These are phyloP conservation scores for Chamaenerion angustifolium DNA, from an alignment of 345 rosid genomes.

Conservation along the genomic window DNA sequence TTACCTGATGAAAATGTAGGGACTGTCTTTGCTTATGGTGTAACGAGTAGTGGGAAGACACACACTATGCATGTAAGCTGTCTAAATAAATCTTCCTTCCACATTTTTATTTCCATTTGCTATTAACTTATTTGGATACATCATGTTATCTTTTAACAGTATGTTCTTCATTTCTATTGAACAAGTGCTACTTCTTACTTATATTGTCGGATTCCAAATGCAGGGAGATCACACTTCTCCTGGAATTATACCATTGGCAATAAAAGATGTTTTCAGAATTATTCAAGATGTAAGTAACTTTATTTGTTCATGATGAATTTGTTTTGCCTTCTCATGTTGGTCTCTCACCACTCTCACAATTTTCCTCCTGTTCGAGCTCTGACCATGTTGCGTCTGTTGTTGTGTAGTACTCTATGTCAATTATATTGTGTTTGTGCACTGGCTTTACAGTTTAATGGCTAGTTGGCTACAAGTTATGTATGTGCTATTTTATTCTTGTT, in stretches of 20 bases:
- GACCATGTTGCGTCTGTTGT: no score
- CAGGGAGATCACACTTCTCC: conserved; percentile 98
- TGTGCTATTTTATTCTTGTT: conserved; percentile 1
- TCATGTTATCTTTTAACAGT: background rate
- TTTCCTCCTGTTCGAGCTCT: no score
- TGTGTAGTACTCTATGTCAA: no score
- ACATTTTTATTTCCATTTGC: background rate
- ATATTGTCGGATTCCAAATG: conserved; percentile 10
- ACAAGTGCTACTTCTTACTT: background rate
- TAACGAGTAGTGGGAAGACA: conserved; percentile 98
- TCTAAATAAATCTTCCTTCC: background rate
- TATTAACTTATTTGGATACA: background rate
- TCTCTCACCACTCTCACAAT: no score
- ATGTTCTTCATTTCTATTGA: background rate
- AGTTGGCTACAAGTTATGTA: background rate
- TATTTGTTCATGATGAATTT: background rate
- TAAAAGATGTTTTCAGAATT: conserved; percentile 93
- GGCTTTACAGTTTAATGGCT: background rate
- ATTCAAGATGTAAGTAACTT: conserved; percentile 82
- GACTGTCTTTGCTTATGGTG: conserved; percentile 98
- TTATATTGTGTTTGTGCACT: no score
- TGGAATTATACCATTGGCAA: conserved; percentile 94
- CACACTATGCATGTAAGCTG: conserved; percentile 95
- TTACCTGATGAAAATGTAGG: conserved; percentile 35
- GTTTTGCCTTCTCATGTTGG: no score